Conservation (phyloP, 2,329 filamentous ascomycete species). For the Hymenoscyphus fraxineus region DNA sequence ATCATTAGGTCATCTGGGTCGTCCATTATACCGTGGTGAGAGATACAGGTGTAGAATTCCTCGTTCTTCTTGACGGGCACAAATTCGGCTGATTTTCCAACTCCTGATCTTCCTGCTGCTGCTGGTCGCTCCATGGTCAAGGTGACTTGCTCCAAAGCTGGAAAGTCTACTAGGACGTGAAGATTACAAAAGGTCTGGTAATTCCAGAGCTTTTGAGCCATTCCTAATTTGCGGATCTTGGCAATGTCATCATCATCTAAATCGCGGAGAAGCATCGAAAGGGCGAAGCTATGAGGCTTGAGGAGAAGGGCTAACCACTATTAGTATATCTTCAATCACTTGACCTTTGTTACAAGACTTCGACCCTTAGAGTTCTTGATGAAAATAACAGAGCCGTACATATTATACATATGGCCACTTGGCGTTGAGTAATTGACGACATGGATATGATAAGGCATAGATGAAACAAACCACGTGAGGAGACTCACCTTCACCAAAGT, state of each 20-base stretch:
- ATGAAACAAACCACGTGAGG: not conserved
- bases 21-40: not conserved
- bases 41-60: not conserved
- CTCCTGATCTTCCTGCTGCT: not conserved
- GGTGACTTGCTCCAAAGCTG: not conserved
- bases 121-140: not conserved
- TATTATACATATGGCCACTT: not conserved
- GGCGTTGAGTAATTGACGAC: not conserved
- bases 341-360: not conserved
- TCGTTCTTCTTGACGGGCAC: not conserved
- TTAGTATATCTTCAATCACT: not conserved
- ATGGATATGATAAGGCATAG: not conserved
- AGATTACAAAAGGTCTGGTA: conserved; percentile 5
- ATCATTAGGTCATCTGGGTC: not conserved
- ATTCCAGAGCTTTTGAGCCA: conserved; percentile 6
- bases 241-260: conserved; percentile 1
- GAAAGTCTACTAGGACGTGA: conserved; percentile 1
- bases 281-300: not conserved
- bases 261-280: not conserved
- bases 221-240: conserved; percentile 1
- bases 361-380: not conserved
- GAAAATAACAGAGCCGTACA: not conserved
- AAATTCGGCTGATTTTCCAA: not conserved
- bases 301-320: not conserved
- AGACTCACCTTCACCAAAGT: conserved; percentile 2